Base-by-base conservation (phyloP, 768 basidiomycete species). In the Lyophyllum shimeji region DNA sequence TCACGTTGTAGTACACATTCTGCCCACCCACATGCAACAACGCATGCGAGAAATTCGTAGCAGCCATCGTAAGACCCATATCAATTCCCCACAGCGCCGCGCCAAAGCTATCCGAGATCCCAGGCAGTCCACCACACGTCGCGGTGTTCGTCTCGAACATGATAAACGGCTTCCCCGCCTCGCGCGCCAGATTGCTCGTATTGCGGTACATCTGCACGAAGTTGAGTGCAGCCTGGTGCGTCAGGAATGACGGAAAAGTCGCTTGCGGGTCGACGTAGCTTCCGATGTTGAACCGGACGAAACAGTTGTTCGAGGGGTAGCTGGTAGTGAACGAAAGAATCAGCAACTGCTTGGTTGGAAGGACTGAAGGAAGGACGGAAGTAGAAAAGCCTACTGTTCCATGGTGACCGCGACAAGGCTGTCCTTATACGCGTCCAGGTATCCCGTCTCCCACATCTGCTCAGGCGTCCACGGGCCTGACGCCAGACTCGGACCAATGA, bases 61-160 rank as follows among this genome's bases (percentile, higher is more conserved):
- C 80, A 12, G 84, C 86, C 79, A 86, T 78, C 65, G 85, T 87
- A 75, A 79, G 67, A 1, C 73, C 80, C 9, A 29, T 29, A 9
- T 9, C 29, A 29, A 29, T 29, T 11, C 74, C 82, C 86, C 86
- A 89, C 8, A 89, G 69, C n/a, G 84, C 80, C 2, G 81, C 84
- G 5, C 81, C 84, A 58, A 83, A 89, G 50, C 75, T 77, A 63
- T 88, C 82, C 34, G 78, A 81, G 13, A 87, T 68, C 1, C 86
- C 87, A 18, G 80, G 71, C 66, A 87, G 85, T 4, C 87, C 86
- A 65, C 84, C 85, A 70, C 86, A 88, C 40, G 81, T 81, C 2
- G 85, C 85, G 2, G 81, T 82, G 63, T 87, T 88, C 3, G 84
- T 87, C 65, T 89, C 87, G 58, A 88, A 80, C 84, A 89, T 29